These are phyloP conservation scores for Arthrobotrys sphaeroides DNA, from an alignment of 2,329 filamentous ascomycete species.

Conservation along the genomic window DNA sequence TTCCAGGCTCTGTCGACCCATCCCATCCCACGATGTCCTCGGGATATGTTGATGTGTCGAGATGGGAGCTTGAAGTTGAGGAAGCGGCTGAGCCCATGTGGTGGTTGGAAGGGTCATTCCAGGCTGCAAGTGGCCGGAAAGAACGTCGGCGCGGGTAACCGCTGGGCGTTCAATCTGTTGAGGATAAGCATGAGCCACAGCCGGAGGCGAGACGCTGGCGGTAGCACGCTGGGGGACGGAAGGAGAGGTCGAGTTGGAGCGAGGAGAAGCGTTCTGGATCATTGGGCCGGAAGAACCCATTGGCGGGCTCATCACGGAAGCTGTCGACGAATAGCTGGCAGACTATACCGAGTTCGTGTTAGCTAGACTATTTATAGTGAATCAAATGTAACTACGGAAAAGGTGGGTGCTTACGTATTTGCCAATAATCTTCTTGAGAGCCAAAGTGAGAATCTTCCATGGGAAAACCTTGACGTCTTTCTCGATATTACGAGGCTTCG, in stretches of 20 bases:
- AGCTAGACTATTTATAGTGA: conserved; percentile 57
- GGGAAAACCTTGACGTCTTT: conserved; percentile 99
- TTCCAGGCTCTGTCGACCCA: conserved; percentile 41
- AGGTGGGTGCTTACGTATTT: conserved; percentile 79
- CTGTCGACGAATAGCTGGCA: conserved; percentile 75
- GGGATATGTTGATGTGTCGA: conserved; percentile 43
- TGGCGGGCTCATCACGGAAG: conserved; percentile 59
- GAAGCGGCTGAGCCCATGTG: conserved; percentile 46
- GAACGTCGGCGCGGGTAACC: conserved; percentile 46
- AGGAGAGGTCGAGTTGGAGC: conserved; percentile 46
- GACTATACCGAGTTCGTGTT: conserved; percentile 65
- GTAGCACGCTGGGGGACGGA: conserved; percentile 51
- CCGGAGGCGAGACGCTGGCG: conserved; percentile 47
- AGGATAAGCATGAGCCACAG: conserved; percentile 39
- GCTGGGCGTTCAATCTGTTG: conserved; percentile 47
- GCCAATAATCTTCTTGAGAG: conserved; percentile 96
- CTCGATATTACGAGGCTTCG: conserved; percentile 96
- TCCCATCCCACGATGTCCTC: conserved; percentile 51
- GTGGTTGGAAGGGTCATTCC: conserved; percentile 44
- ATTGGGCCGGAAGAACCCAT: conserved; percentile 50
- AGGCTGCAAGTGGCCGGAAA: conserved; percentile 38
- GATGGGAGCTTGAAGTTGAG: conserved; percentile 47
- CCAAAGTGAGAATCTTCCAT: conserved; percentile 87
- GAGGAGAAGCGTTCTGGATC: conserved; percentile 46
- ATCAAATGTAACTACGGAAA: conserved; percentile 26